Evolutionary conservation across 768 basidiomycete genomes (phyloP).

Genomic region (Sporobolomyces pararoseus): DNA sequence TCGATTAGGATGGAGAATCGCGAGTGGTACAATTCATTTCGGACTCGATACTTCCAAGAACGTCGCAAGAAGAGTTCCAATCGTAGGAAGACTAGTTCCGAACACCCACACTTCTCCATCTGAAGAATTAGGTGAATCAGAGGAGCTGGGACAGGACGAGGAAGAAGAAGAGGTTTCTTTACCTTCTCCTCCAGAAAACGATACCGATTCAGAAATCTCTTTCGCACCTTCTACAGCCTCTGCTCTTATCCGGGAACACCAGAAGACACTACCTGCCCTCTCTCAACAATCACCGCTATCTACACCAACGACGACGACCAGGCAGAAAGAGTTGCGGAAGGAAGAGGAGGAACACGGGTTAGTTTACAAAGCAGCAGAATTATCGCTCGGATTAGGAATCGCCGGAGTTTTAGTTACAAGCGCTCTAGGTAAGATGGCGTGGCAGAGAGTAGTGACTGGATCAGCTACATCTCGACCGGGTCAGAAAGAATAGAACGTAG

Average conservation of each 20-base stretch:
- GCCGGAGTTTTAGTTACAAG: background rate
- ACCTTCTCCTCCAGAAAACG: background rate
- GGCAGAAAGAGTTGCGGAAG: background rate
- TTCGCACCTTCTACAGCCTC: constrained; percentile 11
- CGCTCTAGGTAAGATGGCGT: constrained; percentile 7
- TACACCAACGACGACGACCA: background rate
- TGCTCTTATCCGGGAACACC: background rate
- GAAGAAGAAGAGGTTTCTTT: background rate
- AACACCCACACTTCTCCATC: background rate
- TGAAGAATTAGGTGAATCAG: no score
- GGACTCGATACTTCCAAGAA: background rate
- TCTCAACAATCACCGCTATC: background rate
- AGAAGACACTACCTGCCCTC: background rate
- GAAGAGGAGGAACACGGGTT: constrained; percentile 6
- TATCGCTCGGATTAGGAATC: constrained; percentile 1
- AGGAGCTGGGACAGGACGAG: background rate
- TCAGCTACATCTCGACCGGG: background rate
- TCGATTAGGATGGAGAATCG: constrained; percentile 4
- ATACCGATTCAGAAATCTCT: background rate
- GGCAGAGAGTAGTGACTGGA: background rate
- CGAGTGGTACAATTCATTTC: background rate
- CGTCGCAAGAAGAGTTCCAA: background rate
- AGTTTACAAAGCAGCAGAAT: constrained; percentile 3
- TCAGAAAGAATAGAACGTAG: background rate
- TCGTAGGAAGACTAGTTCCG: constrained; percentile 2